phyloP scores from a whole-genome alignment of 2,329 filamentous ascomycete genomes.

The Leptographium galeiforme region DNA sequence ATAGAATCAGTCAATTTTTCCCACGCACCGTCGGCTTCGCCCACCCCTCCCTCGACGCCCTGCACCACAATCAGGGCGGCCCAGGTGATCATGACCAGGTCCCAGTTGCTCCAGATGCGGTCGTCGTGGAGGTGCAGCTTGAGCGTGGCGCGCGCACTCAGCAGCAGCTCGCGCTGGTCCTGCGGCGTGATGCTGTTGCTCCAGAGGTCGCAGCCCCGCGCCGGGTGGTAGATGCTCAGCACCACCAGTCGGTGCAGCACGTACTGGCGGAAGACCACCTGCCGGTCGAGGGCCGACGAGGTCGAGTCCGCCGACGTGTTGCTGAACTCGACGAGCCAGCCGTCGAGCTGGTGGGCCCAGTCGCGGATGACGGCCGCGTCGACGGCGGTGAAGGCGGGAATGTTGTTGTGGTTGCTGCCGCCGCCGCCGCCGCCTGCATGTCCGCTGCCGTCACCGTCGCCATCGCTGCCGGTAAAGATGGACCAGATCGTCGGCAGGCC shows the following conservation, averaged over 20 bases:
- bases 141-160: slow-evolving; percentile 8
- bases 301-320: background rate
- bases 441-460: background rate
- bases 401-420: no score
- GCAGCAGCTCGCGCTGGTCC: slow-evolving; percentile 9
- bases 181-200: slow-evolving; percentile 7
- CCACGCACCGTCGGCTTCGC: slow-evolving; percentile 5
- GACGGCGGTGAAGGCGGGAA: slow-evolving; percentile 3
- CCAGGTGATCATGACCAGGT: slow-evolving; percentile 11
- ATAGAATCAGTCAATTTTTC: background rate
- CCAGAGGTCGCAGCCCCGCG: slow-evolving; percentile 9
- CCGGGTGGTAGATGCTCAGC: slow-evolving; percentile 10
- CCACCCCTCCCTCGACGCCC: slow-evolving; percentile 6
- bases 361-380: slow-evolving; percentile 10
- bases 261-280: slow-evolving; percentile 9
- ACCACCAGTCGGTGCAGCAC: slow-evolving; percentile 10
- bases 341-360: slow-evolving; percentile 11
- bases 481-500: slow-evolving; percentile 11
- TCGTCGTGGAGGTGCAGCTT: slow-evolving; percentile 9
- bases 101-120: slow-evolving; percentile 11
- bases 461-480: slow-evolving; percentile 2
- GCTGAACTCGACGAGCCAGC: slow-evolving; percentile 9
- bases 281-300: slow-evolving; percentile 1
- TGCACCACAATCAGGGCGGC: slow-evolving; percentile 10
- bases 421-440: background rate